phyloP scores from a whole-genome alignment of 805 yeast species.

The Phaffomyces thermotolerans region DNA sequence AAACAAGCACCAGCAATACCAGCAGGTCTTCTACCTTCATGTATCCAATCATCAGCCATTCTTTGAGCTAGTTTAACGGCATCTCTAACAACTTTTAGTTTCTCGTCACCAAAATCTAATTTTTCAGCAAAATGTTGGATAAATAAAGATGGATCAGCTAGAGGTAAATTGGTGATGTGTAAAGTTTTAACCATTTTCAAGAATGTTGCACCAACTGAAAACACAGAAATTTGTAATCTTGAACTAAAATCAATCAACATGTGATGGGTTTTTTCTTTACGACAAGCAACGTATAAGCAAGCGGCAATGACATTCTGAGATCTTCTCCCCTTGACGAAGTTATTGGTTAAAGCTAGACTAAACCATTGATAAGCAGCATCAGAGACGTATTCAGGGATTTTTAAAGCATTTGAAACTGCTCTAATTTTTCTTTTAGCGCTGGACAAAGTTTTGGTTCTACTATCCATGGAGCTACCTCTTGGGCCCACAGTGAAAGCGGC shows the following conservation, averaged over 20 bases:
- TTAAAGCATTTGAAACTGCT: conserved; percentile 70
- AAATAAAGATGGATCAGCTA: conserved; percentile 90
- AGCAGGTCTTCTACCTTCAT: conserved; percentile 95
- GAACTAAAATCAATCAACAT: conserved; percentile 95
- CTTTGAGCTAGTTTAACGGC: conserved; percentile 82
- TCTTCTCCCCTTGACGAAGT: conserved; percentile 94
- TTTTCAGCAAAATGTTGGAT: conserved; percentile 91
- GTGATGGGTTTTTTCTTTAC: conserved; percentile 85
- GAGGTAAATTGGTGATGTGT: conserved; percentile 69
- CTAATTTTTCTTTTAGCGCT: conserved; percentile 77
- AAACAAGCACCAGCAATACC: conserved; percentile 98
- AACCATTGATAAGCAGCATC: conserved; percentile 90
- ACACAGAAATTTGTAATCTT: conserved; percentile 82
- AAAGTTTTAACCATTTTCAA: conserved; percentile 84
- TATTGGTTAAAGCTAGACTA: conserved; percentile 73
- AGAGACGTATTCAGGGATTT: conserved; percentile 76
- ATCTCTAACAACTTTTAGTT: conserved; percentile 72
- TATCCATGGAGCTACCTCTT: conserved; percentile 67
- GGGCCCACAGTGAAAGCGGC: conserved; percentile 62
- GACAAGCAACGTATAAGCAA: conserved; percentile 90
- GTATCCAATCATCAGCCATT: conserved; percentile 94
- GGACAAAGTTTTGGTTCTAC: conserved; percentile 81
- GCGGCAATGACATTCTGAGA: conserved; percentile 95
- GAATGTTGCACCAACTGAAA: conserved; percentile 93
- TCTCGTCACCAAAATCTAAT: conserved; percentile 70